phyloP scores from a whole-genome alignment of 768 basidiomycete genomes.

The Suillus subalutaceus region DNA sequence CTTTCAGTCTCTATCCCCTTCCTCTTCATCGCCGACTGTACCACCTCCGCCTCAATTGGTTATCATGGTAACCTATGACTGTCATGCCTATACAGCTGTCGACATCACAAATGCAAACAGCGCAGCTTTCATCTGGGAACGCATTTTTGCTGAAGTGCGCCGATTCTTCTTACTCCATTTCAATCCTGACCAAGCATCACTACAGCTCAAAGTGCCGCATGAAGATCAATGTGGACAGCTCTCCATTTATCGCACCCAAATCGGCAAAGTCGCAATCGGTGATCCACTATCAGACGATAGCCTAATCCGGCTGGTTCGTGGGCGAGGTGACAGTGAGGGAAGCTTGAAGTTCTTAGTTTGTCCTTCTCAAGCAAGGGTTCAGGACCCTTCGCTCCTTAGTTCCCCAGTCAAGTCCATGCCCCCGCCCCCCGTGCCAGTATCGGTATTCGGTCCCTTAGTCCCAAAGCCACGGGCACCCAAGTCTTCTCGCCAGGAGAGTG shows the following conservation, averaged over 20 bases:
- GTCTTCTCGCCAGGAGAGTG: slow-evolving; percentile 66
- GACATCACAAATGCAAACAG: slow-evolving; percentile 68
- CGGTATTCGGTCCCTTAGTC: slow-evolving; percentile 50
- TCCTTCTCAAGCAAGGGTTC: slow-evolving; percentile 61
- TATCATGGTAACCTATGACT: slow-evolving; percentile 76
- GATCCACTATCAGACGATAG: slow-evolving; percentile 72
- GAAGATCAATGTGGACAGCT: slow-evolving; percentile 74
- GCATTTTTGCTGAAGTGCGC: slow-evolving; percentile 77
- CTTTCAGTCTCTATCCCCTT: slow-evolving; percentile 34
- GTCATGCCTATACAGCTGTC: slow-evolving; percentile 74
- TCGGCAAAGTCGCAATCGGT: slow-evolving; percentile 76
- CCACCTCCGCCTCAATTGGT: slow-evolving; percentile 37
- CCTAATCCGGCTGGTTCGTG: slow-evolving; percentile 71
- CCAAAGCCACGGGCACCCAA: slow-evolving; percentile 50
- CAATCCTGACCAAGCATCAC: slow-evolving; percentile 10
- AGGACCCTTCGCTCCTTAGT: slow-evolving; percentile 47
- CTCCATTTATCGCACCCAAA: slow-evolving; percentile 86
- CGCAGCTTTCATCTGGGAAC: slow-evolving; percentile 74
- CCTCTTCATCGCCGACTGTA: slow-evolving; percentile 28
- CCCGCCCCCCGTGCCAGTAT: slow-evolving; percentile 52
- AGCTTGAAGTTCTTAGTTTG: slow-evolving; percentile 85
- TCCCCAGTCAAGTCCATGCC: slow-evolving; percentile 50
- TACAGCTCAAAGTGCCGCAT: slow-evolving; percentile 76
- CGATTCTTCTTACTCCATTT: slow-evolving; percentile 8
- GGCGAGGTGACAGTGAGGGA: slow-evolving; percentile 75